Base-by-base conservation (phyloP, 371 early-diverging fungal species). In the Synchytrium microbalum region DNA sequence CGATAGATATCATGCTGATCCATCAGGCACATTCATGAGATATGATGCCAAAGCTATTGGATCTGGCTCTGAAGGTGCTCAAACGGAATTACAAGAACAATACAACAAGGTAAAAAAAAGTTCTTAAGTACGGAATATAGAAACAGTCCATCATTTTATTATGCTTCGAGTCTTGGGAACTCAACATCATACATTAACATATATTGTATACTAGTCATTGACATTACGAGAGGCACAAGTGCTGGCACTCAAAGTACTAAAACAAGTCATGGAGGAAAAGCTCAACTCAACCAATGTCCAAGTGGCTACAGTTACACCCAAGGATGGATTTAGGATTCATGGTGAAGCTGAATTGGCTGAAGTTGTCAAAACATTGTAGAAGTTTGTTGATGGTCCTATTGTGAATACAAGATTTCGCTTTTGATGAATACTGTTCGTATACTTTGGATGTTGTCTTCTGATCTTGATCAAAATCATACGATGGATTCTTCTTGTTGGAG, bases 231-330 rank as follows among this genome's bases (percentile, higher is more conserved):
- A 98, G 72, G 96, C 96, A 1, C 89, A 95, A 68, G 79, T 81
- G 2, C 74, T 94, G 65, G 86, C 96, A 19, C 86, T 99, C 62
- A 93, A 90, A 75, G 92, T 98, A n/a, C 81, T 99, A 51, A 98
- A 98, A 81, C 92, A 95, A 68, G 99, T 98, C 28, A 99, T 99
- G 99, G 99, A 99, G 78, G 99, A 99, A 74, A 98, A 97, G 81
- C 84, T 99, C 54, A 95, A 81, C 74, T 84, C 88, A 62, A 82
- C 88, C 5, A 99, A 99, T 73, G 93, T 98, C 24, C 95, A 99
- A 79, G 78, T 99, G 32, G 95, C 95, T 16, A 84, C 91, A 29
- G 92, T 98, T n/a, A 92, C 94, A 46, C 72, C 81, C 61, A 59
- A 63, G 1, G 84, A 86, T 32, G 88, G 90, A 19, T 96, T 87